These are phyloP conservation scores for Kokia cookei DNA, from an alignment of 441 rosid species.

Conservation along the genomic window DNA sequence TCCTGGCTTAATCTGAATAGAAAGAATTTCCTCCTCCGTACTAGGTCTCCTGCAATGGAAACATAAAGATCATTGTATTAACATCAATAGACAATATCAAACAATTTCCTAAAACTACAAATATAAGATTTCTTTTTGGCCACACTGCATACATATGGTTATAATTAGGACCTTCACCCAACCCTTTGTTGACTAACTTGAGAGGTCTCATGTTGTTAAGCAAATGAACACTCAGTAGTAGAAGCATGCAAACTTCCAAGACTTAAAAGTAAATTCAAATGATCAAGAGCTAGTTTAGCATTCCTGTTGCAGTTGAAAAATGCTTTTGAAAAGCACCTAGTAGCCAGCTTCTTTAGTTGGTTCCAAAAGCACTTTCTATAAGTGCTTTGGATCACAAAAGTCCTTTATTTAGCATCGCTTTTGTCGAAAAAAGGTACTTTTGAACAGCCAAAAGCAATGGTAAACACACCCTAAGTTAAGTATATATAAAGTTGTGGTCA, in stretches of 20 bases:
- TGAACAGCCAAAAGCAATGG: no score
- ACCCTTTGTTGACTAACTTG: no score
- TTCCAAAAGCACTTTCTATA: neutral
- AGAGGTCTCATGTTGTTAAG: neutral
- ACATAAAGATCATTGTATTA: neutral
- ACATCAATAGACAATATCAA: neutral
- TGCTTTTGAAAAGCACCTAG: no score
- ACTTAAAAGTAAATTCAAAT: neutral
- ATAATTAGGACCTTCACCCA: neutral
- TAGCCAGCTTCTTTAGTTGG: no score
- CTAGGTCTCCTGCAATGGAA: constrained; percentile 39
- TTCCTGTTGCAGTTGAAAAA: no score
- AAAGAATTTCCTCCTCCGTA: constrained; percentile 53
- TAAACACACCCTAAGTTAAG: no score
- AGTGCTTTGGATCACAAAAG: neutral
- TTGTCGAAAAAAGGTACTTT: no score
- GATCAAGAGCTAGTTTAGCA: neutral
- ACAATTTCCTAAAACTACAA: neutral
- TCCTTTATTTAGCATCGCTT: neutral
- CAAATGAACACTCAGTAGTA: neutral
- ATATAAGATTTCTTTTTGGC: neutral
- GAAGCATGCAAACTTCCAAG: neutral
- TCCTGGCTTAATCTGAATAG: constrained; percentile 67
- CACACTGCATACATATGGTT: neutral
- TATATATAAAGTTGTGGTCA: neutral